Percentiles rank a stretch among this genome's conserved stretches.
Conservation (phyloP, 139 green algal species). For the Coelastrella sp. region DNA sequence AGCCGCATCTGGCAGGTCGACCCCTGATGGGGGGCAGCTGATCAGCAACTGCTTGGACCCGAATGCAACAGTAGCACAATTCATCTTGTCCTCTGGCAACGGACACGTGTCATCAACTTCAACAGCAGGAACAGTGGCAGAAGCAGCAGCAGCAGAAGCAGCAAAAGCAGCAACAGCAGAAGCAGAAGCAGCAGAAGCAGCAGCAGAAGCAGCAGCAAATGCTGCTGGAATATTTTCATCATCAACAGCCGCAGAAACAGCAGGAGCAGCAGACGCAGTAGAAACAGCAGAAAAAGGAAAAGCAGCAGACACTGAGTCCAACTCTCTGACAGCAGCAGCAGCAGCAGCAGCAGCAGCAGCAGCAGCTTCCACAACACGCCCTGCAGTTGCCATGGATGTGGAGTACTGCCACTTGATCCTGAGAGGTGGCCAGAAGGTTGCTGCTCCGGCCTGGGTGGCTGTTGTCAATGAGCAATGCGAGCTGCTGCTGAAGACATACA, state of each 20-base stretch:
- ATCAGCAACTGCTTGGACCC: too few species aligned
- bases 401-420: constrained; percentile 32
- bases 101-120: too few species aligned
- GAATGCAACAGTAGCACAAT: too few species aligned
- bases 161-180: too few species aligned
- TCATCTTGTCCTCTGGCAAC: too few species aligned
- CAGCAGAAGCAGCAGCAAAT: not conserved
- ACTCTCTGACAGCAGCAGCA: not conserved
- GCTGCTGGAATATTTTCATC: not conserved
- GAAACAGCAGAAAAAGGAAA: not conserved
- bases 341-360: not conserved
- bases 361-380: not conserved
- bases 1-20: too few species aligned
- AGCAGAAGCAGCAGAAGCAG: too few species aligned
- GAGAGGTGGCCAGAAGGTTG: not conserved
- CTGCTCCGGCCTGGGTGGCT: constrained; percentile 30
- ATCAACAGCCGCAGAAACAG: too few species aligned
- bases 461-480: not conserved
- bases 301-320: not conserved
- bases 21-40: too few species aligned
- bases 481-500: constrained; percentile 37
- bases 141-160: not conserved
- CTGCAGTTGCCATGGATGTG: constrained; percentile 34
- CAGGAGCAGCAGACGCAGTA: not conserved
- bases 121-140: not conserved